phyloP scores from a whole-genome alignment of 2,329 filamentous ascomycete genomes.

The Talaromyces islandicus region DNA sequence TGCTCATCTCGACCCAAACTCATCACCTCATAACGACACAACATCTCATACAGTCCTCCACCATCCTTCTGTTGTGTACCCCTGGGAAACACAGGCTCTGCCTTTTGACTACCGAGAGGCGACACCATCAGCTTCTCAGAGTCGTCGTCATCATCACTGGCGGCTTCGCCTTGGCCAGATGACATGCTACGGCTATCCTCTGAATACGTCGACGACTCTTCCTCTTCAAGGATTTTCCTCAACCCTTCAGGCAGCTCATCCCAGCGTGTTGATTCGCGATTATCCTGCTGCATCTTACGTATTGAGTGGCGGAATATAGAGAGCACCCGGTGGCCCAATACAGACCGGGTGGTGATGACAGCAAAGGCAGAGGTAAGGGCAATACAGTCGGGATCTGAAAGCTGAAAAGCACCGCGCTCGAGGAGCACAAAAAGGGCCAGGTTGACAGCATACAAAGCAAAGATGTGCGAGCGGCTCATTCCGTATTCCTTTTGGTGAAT shows the following conservation, averaged over 20 bases:
- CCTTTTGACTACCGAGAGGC: background rate
- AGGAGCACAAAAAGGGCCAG: constrained; percentile 31
- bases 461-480: constrained; percentile 29
- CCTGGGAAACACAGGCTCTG: background rate
- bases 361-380: constrained; percentile 28
- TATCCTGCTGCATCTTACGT: constrained; percentile 4
- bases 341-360: constrained; percentile 27
- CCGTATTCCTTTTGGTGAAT: constrained; percentile 29
- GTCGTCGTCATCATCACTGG: background rate
- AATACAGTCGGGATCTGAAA: constrained; percentile 29
- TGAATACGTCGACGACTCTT: constrained; percentile 16
- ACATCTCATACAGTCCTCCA: constrained; percentile 30
- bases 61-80: constrained; percentile 6
- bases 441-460: constrained; percentile 33
- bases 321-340: constrained; percentile 27
- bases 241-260: constrained; percentile 18
- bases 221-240: constrained; percentile 27
- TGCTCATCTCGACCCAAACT: constrained; percentile 29
- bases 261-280: constrained; percentile 2
- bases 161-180: background rate
- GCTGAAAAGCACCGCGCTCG: constrained; percentile 19
- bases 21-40: constrained; percentile 33
- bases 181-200: constrained; percentile 1
- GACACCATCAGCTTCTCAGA: background rate
- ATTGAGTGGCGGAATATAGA: constrained; percentile 31